These are phyloP conservation scores for Eucalyptus grandis DNA, from an alignment of 345 rosid species.

Conservation along the genomic window DNA sequence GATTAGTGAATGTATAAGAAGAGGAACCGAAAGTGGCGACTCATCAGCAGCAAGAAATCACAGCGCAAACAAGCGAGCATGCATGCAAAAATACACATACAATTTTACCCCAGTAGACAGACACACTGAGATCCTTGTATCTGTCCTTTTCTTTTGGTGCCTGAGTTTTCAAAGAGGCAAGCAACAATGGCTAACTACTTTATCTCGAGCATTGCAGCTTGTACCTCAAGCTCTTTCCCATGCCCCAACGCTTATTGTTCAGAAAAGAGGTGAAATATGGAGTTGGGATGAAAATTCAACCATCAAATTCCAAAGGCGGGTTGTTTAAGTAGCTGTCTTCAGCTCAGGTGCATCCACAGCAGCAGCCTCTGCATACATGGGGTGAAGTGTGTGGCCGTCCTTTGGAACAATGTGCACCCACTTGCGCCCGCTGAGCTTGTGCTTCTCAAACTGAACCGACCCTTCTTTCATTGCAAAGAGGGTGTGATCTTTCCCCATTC, in stretches of 20 bases:
- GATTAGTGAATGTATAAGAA: not conserved
- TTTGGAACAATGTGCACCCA: conserved; percentile 11
- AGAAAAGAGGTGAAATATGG: not conserved
- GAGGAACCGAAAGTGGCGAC: not conserved
- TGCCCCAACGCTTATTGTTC: not conserved
- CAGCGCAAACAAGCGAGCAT: not conserved
- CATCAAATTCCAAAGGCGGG: not conserved
- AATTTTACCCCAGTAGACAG: not conserved
- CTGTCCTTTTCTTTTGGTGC: not conserved
- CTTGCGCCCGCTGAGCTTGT: conserved; percentile 68
- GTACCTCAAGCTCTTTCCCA: not conserved
- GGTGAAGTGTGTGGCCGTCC: conserved; percentile 75
- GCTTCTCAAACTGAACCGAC: conserved; percentile 49
- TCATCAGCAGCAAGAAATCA: not conserved
- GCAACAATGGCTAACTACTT: not conserved
- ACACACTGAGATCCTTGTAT: not conserved
- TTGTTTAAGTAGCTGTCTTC: not conserved
- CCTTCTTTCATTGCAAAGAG: conserved; percentile 34
- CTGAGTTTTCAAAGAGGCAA: not conserved
- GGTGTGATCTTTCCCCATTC: conserved; percentile 41
- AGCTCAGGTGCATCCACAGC: not conserved
- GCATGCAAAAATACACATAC: not conserved
- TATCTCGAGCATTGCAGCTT: not conserved
- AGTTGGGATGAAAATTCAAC: not conserved
- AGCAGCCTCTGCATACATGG: conserved; percentile 20